These are phyloP conservation scores for Zea luxurians DNA, from an alignment of 176 grass and related monocot species.

Conservation along the genomic window DNA sequence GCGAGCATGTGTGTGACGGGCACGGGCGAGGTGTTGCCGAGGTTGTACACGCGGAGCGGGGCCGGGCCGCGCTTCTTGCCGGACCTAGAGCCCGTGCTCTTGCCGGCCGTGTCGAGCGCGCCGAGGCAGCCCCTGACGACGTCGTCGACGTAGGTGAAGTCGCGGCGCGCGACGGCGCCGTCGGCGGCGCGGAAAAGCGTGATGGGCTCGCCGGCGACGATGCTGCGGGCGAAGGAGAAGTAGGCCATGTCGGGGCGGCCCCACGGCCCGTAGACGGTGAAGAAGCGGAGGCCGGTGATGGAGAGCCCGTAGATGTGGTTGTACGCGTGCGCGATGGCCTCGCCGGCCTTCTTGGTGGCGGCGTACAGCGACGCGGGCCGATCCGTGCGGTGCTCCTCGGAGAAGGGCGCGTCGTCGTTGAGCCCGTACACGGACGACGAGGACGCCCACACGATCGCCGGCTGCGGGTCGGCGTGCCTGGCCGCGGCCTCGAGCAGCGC, in stretches of 20 bases:
- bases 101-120: constrained; percentile 73
- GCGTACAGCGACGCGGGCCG: constrained; percentile 87
- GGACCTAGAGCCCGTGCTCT: constrained; percentile 68
- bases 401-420: constrained; percentile 75
- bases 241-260: constrained; percentile 99
- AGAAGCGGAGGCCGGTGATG: constrained; percentile 91
- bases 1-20: constrained; percentile 77
- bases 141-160: constrained; percentile 98
- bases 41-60: constrained; percentile 82
- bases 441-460: constrained; percentile 91
- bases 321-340: constrained; percentile 94
- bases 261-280: constrained; percentile 97
- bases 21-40: constrained; percentile 92
- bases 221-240: constrained; percentile 79
- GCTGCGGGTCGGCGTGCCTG: constrained; percentile 79
- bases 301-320: constrained; percentile 99
- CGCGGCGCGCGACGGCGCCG: constrained; percentile 61
- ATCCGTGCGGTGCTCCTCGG: constrained; percentile 91
- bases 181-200: constrained; percentile 67
- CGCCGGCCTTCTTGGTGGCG: constrained; percentile 96
- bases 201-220: constrained; percentile 77
- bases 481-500: constrained; percentile 70
- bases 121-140: constrained; percentile 81
- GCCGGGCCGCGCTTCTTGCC: constrained; percentile 61
- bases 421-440: constrained; percentile 95